Evolutionary conservation across 2,329 filamentous ascomycete species (phyloP).

Genomic region (Cephalotrichum gorgonifer): DNA sequence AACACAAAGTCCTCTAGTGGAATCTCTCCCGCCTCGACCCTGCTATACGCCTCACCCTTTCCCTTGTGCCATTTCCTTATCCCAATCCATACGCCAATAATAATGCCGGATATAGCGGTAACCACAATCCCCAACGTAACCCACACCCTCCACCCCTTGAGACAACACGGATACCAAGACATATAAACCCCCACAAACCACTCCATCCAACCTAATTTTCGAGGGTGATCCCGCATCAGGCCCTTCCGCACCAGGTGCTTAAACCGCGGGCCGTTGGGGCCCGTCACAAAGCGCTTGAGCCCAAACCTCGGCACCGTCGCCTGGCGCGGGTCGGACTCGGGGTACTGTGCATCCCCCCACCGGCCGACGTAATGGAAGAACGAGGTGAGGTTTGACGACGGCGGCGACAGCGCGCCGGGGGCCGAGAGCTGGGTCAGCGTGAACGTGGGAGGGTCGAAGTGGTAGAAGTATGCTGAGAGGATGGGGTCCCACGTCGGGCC

Average conservation of each 20-base stretch:
- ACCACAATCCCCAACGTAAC: slow-evolving; percentile 12
- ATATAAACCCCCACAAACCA: slow-evolving; percentile 17
- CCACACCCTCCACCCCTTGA: slow-evolving; percentile 22
- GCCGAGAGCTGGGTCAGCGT: slow-evolving; percentile 11
- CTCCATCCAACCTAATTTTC: slow-evolving; percentile 15
- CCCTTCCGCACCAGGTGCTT: slow-evolving; percentile 23
- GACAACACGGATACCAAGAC: slow-evolving; percentile 20
- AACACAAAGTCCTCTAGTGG: slow-evolving; percentile 3
- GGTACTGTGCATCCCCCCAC: slow-evolving; percentile 22
- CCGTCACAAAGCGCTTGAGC: slow-evolving; percentile 19
- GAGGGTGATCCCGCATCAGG: slow-evolving; percentile 16
- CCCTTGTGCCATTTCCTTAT: not conserved
- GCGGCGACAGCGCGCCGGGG: not conserved
- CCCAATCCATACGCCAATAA: not conserved
- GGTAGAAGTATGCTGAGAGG: slow-evolving; percentile 24
- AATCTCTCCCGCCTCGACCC: slow-evolving; percentile 1
- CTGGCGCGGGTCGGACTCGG: slow-evolving; percentile 20
- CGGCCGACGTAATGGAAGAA: slow-evolving; percentile 22
- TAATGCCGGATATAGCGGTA: slow-evolving; percentile 1
- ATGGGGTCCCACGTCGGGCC: slow-evolving; percentile 22
- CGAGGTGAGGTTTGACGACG: slow-evolving; percentile 17
- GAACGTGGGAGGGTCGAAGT: slow-evolving; percentile 15
- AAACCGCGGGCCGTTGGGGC: slow-evolving; percentile 19
- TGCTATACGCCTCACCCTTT: not conserved
- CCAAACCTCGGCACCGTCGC: slow-evolving; percentile 18